Percentiles rank a stretch among this genome's conserved stretches.
Conservation (phyloP, 148 eudicot genomes). For the Cornus kousa region DNA sequence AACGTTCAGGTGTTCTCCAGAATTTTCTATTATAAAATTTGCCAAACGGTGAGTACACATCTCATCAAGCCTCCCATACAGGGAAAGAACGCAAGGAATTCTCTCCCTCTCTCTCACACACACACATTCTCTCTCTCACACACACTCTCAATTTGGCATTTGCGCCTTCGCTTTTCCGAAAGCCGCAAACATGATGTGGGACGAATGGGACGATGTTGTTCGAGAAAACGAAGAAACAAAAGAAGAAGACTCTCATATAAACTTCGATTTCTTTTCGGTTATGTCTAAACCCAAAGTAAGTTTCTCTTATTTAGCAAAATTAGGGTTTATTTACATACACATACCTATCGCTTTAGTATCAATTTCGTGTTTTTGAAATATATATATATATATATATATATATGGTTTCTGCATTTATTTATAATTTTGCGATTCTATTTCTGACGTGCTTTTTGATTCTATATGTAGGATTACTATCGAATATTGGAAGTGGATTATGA, state of each 20-base stretch:
- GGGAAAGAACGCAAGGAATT: too few relatives aligned
- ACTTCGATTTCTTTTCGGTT: constrained; percentile 61
- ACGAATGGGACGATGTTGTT: constrained; percentile 31
- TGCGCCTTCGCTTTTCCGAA: not conserved
- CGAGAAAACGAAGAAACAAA: constrained; percentile 17
- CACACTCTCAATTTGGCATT: not conserved
- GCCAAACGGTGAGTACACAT: too few relatives aligned
- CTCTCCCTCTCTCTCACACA: too few relatives aligned
- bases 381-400: not conserved
- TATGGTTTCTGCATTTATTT: not conserved
- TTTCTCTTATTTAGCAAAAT: not conserved
- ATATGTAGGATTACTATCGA: constrained; percentile 73
- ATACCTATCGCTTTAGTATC: not conserved
- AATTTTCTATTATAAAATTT: too few relatives aligned
- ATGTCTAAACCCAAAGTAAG: constrained; percentile 69
- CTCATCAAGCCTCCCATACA: too few relatives aligned
- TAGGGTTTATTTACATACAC: constrained; percentile 6
- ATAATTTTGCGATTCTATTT: not conserved
- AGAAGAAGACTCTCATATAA: constrained; percentile 36
- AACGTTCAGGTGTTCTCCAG: too few relatives aligned
- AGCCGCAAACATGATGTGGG: constrained; percentile 38
- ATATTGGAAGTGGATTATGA: constrained; percentile 84
- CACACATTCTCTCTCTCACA: too few relatives aligned
- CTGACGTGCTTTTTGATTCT: not conserved
- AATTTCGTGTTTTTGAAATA: not conserved